Conservation (phyloP, 2,329 filamentous ascomycete genomes). For the Pleochaeta shiraiana region DNA sequence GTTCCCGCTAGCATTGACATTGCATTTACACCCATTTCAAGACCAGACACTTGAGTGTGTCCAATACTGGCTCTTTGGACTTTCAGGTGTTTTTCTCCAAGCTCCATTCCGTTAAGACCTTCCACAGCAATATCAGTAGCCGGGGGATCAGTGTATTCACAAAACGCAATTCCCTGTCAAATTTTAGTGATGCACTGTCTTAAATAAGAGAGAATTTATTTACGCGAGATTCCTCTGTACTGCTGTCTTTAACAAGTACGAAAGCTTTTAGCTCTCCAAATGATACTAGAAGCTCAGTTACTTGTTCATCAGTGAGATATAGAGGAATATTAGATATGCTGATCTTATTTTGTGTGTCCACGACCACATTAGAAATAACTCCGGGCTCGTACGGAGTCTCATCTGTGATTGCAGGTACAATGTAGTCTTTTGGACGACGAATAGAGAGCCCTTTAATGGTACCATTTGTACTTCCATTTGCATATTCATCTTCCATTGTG, state of each 20-base stretch:
- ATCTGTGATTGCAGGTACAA: conserved; percentile 61
- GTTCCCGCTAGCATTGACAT: conserved; percentile 97
- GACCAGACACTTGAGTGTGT: conserved; percentile 72
- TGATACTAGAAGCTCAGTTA: conserved; percentile 69
- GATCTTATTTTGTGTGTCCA: conserved; percentile 90
- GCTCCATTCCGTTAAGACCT: conserved; percentile 78
- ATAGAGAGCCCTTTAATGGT: conserved; percentile 43
- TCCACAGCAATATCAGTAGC: conserved; percentile 74
- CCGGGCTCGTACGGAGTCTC: conserved; percentile 54
- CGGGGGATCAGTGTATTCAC: conserved; percentile 64
- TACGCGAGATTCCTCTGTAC: conserved; percentile 72
- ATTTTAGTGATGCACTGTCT: not conserved
- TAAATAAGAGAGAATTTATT: conserved; percentile 19
- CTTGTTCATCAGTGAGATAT: conserved; percentile 78
- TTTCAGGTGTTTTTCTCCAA: conserved; percentile 69
- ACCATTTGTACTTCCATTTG: conserved; percentile 30
- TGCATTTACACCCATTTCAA: conserved; percentile 91
- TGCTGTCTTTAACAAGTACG: conserved; percentile 65
- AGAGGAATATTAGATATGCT: conserved; percentile 74
- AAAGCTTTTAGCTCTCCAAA: conserved; percentile 93
- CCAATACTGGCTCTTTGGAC: conserved; percentile 82
- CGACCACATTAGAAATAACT: conserved; percentile 56
- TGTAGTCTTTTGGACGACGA: conserved; percentile 86
- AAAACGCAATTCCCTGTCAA: conserved; percentile 75
- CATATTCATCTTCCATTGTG: conserved; percentile 53